Percentiles rank a stretch among this genome's conserved stretches.
Conservation (phyloP, 1,284 basidiomycete species). For the Inonotus obliquus region DNA sequence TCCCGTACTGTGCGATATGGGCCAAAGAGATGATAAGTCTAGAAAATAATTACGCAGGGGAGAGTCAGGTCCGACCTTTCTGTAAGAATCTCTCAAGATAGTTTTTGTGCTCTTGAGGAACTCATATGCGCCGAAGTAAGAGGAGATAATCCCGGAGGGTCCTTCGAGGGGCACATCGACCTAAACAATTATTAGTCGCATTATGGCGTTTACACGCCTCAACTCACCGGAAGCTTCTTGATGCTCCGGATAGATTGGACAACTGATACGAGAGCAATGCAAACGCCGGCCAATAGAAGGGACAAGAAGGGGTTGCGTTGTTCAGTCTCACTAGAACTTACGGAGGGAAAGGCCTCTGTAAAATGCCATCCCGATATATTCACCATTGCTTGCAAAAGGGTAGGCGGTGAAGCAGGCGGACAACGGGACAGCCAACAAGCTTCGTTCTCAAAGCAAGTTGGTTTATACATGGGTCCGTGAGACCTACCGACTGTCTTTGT, state of each 20-base stretch:
- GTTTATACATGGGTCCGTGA: not conserved
- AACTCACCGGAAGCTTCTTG: not conserved
- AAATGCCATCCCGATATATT: not conserved
- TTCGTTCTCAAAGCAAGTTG: not conserved
- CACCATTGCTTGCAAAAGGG: not conserved
- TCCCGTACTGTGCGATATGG: constrained; percentile 17
- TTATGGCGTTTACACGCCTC: not conserved
- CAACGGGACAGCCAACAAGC: too few species aligned
- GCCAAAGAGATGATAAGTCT: not conserved
- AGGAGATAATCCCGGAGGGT: constrained; percentile 4
- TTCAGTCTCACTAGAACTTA: not conserved
- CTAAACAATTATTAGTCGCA: not conserved
- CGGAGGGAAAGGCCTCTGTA: not conserved
- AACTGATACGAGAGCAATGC: not conserved
- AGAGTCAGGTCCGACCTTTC: not conserved
- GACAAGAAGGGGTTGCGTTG: not conserved
- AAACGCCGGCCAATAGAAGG: not conserved
- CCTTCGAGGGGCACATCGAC: constrained; percentile 6
- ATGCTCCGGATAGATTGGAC: not conserved
- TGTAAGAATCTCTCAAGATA: constrained; percentile 4
- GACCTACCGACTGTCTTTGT: not conserved
- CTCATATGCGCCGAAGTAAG: constrained; percentile 8
- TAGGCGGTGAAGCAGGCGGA: not conserved
- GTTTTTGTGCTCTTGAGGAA: constrained; percentile 6
- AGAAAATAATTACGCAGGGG: not conserved